Base-by-base conservation (phyloP, 306 rosid genomes). In the Lotus japonicus region DNA sequence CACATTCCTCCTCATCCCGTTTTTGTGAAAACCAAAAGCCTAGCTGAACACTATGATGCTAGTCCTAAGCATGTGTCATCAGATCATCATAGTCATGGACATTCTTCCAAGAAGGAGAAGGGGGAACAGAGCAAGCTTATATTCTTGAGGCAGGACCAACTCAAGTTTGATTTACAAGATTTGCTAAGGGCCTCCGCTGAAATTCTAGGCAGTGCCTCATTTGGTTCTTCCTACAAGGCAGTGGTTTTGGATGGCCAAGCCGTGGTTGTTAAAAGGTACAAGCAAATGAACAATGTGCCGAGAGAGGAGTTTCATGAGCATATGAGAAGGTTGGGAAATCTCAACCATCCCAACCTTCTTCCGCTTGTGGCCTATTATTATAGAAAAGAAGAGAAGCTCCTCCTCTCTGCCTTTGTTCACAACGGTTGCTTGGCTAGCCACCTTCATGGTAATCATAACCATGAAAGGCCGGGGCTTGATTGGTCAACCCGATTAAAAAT, bases 171-270 rank as follows among this genome's bases (percentile, higher is more conserved):
- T 66, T 69, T 95, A 49, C 90, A 87, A 4, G 99, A 95, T 68
- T 73, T 95, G 62, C 79, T 95, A 0, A 78, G 49, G 64, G 88
- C 97, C 7, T 90, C 99, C 0, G 99, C 99, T 0, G 99, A 95
- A 55, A 79, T 95, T 52, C 71, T 95, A 42, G 99, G 99, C 12
- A 95, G 99, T 58, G 95, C 95, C 0, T 74, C 81, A 0, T 95
- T 95, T 41, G 99, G 96, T 3, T 84, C 99, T 62, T 95, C 99
- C 1, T 95, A 88, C 84, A 95, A 90, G 82, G 96, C 96, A 0
- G 81, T 60, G 18, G 49, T 95, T 39, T 23, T 35, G 15, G 79
- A 77, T 33, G 87, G 79, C 9, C 78, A 76, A 52, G 68, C 86
- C 0, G 75, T 95, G 50, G 97, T 86, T 31, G 98, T 94, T 7